phyloP scores from a whole-genome alignment of 805 yeast species.

The Candida verbasci region DNA sequence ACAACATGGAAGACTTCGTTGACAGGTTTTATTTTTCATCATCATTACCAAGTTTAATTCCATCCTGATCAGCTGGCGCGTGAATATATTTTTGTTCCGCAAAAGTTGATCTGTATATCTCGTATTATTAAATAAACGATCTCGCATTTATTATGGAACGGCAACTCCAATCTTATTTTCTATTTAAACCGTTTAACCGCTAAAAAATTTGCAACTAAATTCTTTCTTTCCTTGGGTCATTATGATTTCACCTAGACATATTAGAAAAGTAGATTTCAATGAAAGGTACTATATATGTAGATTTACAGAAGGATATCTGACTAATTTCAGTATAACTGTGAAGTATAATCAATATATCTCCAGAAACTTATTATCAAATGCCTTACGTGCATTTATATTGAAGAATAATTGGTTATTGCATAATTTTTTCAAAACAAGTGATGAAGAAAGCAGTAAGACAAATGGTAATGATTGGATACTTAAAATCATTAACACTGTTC shows the following conservation, averaged over 20 bases:
- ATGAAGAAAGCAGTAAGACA: constrained; percentile 6
- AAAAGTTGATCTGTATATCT: too few relatives aligned
- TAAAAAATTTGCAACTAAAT: constrained; percentile 1
- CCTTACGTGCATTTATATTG: constrained; percentile 10
- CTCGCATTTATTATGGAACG: too few relatives aligned
- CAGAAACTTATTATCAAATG: constrained; percentile 11
- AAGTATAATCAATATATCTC: constrained; percentile 11
- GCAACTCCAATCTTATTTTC: too few relatives aligned
- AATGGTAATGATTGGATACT: constrained; percentile 12
- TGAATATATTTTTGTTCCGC: too few relatives aligned
- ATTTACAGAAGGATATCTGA: constrained; percentile 13
- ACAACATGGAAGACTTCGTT: constrained; percentile 4
- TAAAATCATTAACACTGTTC: constrained; percentile 11
- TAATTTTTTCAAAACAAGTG: constrained; percentile 15
- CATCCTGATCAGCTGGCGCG: too few relatives aligned
- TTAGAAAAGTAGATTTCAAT: constrained; percentile 15
- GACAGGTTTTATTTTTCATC: constrained; percentile 1
- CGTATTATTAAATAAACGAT: too few relatives aligned
- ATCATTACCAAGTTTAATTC: too few relatives aligned
- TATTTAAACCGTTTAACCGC: neutral
- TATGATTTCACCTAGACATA: constrained; percentile 8
- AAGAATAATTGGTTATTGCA: constrained; percentile 14
- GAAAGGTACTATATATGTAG: constrained; percentile 21
- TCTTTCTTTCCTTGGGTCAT: neutral
- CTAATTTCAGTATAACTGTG: constrained; percentile 20